Evolutionary conservation across 768 basidiomycete genomes (phyloP).

Genomic region (Coprinellus micaceus): DNA sequence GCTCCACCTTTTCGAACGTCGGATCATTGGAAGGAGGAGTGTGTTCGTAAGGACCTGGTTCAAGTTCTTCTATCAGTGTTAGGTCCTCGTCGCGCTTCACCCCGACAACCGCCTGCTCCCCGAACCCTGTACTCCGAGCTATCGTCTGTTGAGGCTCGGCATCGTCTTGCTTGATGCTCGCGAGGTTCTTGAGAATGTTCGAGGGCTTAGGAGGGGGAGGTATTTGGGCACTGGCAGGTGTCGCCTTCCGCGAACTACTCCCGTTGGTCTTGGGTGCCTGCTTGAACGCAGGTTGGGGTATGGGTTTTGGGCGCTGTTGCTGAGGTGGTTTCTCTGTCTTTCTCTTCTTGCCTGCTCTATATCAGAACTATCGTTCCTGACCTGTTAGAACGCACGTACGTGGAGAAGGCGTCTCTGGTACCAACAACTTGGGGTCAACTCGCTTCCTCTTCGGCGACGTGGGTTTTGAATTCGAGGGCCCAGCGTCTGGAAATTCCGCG

Average conservation of each 20-base stretch:
- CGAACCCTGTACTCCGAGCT: slow-evolving; percentile 29
- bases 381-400: not conserved
- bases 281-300: slow-evolving; percentile 2
- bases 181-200: not conserved
- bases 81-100: slow-evolving; percentile 57
- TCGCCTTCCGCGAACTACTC: not conserved
- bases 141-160: not conserved
- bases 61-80: slow-evolving; percentile 70
- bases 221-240: not conserved
- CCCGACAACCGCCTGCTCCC: slow-evolving; percentile 26
- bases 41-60: slow-evolving; percentile 76
- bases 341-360: not conserved
- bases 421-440: not conserved
- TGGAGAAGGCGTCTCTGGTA: not conserved
- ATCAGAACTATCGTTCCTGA: not conserved
- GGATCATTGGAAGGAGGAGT: slow-evolving; percentile 70
- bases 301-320: not conserved
- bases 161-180: not conserved
- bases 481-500: not conserved
- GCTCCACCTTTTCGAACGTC: slow-evolving; percentile 75
- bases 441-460: not conserved
- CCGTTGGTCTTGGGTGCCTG: not conserved
- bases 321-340: not conserved
- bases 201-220: not conserved
- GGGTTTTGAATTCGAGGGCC: not conserved